These are phyloP conservation scores for Citrus trifoliata DNA, from an alignment of 345 rosid genomes.

Conservation along the genomic window DNA sequence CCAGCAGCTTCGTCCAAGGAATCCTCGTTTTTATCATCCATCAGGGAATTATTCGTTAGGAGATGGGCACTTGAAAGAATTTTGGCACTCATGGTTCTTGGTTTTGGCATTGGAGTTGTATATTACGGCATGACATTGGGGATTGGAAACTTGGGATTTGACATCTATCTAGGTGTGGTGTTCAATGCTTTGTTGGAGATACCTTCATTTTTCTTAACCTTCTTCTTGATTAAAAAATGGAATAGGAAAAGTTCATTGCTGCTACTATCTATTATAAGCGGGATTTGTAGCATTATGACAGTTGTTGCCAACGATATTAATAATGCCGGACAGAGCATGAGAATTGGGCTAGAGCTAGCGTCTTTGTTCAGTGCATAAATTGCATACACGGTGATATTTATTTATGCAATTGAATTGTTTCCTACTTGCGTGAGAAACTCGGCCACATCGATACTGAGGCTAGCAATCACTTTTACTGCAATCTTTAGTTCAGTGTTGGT, in stretches of 20 bases:
- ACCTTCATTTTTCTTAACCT: slow-evolving; percentile 33
- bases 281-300: slow-evolving; percentile 29
- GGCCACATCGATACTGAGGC: slow-evolving; percentile 39
- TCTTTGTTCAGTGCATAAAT: slow-evolving; percentile 39
- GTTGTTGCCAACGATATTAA: background rate
- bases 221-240: slow-evolving; percentile 23
- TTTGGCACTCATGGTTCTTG: slow-evolving; percentile 23
- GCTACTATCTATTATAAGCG: slow-evolving; percentile 24
- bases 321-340: background rate
- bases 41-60: slow-evolving; percentile 10
- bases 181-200: slow-evolving; percentile 42
- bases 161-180: slow-evolving; percentile 33
- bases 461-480: slow-evolving; percentile 26
- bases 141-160: slow-evolving; percentile 33
- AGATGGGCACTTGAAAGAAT: slow-evolving; percentile 21
- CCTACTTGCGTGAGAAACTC: slow-evolving; percentile 45
- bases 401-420: slow-evolving; percentile 36
- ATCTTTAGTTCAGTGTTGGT: slow-evolving; percentile 6
- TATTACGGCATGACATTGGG: slow-evolving; percentile 51
- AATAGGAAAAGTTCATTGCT: slow-evolving; percentile 39
- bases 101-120: slow-evolving; percentile 40
- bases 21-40: slow-evolving; percentile 4
- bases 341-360: slow-evolving; percentile 38
- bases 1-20: too few species aligned
- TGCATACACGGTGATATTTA: slow-evolving; percentile 2